These are phyloP conservation scores for Phytophthora cryptogea DNA, from an alignment of 352 stramenopile genomes.

Conservation along the genomic window DNA sequence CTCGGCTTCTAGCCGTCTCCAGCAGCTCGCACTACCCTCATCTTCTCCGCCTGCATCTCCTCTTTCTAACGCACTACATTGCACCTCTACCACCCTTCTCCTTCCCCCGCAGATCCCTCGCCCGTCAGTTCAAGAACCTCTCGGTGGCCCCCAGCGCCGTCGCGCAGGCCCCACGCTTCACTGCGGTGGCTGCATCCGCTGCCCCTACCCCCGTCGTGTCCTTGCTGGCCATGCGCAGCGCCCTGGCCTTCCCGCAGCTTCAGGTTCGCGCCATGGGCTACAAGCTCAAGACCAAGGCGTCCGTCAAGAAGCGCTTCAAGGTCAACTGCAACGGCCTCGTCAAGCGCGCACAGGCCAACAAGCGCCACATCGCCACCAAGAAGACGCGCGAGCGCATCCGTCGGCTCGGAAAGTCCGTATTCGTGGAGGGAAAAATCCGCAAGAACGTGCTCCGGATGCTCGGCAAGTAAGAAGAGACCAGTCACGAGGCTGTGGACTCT, in stretches of 20 bases:
- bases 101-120: constrained; percentile 45
- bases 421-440: constrained; percentile 73
- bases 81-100: not conserved
- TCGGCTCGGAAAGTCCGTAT: constrained; percentile 72
- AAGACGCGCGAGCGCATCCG: constrained; percentile 83
- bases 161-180: not conserved
- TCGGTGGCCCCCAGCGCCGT: constrained; percentile 25
- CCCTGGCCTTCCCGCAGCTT: constrained; percentile 43
- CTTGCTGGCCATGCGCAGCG: constrained; percentile 27
- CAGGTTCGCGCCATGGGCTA: constrained; percentile 74
- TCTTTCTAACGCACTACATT: constrained; percentile 15
- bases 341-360: constrained; percentile 80
- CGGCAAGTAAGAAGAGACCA: constrained; percentile 32
- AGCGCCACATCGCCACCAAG: constrained; percentile 86
- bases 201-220: constrained; percentile 18
- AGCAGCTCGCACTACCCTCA: not conserved
- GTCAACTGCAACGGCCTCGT: constrained; percentile 83
- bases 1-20: not conserved
- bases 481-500: not conserved
- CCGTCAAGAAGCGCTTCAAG: constrained; percentile 87
- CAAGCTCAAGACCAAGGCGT: constrained; percentile 84
- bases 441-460: constrained; percentile 87
- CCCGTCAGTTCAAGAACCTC: constrained; percentile 59
- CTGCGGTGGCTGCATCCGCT: not conserved
- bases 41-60: not conserved